Base-by-base conservation (phyloP, 176 grass and related monocot species). In the Lolium multiflorum region DNA sequence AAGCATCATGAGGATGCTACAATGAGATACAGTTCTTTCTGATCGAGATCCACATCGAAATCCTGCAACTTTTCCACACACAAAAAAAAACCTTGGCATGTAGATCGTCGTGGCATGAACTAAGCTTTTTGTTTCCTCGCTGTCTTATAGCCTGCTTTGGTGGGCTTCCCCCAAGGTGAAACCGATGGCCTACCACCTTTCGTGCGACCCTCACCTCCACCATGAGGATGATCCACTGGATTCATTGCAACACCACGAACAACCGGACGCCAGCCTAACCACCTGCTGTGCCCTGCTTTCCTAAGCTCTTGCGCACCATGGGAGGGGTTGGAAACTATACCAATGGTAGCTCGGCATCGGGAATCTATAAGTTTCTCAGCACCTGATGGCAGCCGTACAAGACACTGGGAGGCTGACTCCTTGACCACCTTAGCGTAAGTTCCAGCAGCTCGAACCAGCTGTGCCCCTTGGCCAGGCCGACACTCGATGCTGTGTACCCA, bases 221-320 rank as follows among this genome's bases (percentile, higher is more conserved):
- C 47, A 54, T 76, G 72, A 51, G 47, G 72, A 76, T 76, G 72
- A 76, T 76, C 72, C 72, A 76, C 72, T 28, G 72, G 21, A 76
- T 76, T 76, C 72, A 52, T 76, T 52, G 72, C 72, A 49, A 76
- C 72, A 54, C 72, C 72, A 54, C 47, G 72, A 68, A 67, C 56
- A 6, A 59, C 20, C 18, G 20, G 20, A 9, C 20, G 20, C 20
- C 20, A 10, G 56, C 20, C 56, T 59, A 59, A 59, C 56, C 56
- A 59, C 20, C 20, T n/a, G 58, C n/a, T 24, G 9, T 61, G 71
- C 17, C 71, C 71, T 44, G 50, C 76, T 55, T 78, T 78, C 16
- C 51, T 78, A 3, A 78, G 76, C 76, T 79, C 58, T 2, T 9
- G 25, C 10, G 52, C 25, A 20, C 76, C 76, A 79, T 79, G 51